phyloP scores from a whole-genome alignment of 2,329 filamentous ascomycete genomes.

The Alternaria solani region DNA sequence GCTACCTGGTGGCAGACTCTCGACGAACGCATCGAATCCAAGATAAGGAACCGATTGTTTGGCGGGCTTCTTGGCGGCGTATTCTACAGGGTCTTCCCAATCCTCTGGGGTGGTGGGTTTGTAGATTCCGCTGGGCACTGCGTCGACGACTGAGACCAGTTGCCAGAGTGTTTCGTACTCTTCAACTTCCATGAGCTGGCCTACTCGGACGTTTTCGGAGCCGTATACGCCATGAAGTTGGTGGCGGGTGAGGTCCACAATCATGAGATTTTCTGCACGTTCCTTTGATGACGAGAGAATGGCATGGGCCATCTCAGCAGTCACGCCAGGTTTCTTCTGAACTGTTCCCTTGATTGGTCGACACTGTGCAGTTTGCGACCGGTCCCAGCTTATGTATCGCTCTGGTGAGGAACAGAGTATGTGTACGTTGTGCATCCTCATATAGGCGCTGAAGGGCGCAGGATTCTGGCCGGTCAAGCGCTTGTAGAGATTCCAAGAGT shows the following conservation, averaged over 20 bases:
- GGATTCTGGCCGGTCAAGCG: conserved; percentile 75
- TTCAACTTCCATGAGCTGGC: conserved; percentile 83
- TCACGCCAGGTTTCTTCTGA: conserved; percentile 74
- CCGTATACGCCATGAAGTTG: conserved; percentile 88
- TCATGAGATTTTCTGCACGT: conserved; percentile 96
- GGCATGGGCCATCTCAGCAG: conserved; percentile 73
- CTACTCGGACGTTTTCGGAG: conserved; percentile 74
- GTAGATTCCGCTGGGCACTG: conserved; percentile 49
- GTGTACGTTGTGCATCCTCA: conserved; percentile 69
- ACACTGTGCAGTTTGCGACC: conserved; percentile 73
- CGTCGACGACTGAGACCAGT: conserved; percentile 88
- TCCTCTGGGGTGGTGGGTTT: conserved; percentile 40
- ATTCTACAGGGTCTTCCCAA: conserved; percentile 43
- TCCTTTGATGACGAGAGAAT: conserved; percentile 86
- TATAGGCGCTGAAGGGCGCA: conserved; percentile 84
- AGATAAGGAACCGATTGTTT: conserved; percentile 49
- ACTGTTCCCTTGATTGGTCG: conserved; percentile 97
- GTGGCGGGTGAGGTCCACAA: conserved; percentile 94
- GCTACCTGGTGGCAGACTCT: conserved; percentile 84
- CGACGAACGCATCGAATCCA: conserved; percentile 78
- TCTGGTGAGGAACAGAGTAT: conserved; percentile 87
- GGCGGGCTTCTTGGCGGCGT: conserved; percentile 18
- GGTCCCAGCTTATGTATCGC: conserved; percentile 78
- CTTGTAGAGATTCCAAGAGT: conserved; percentile 74
- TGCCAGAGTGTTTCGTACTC: conserved; percentile 92